phyloP scores from a whole-genome alignment of 2,329 filamentous ascomycete species.

The Penicillium sp. region DNA sequence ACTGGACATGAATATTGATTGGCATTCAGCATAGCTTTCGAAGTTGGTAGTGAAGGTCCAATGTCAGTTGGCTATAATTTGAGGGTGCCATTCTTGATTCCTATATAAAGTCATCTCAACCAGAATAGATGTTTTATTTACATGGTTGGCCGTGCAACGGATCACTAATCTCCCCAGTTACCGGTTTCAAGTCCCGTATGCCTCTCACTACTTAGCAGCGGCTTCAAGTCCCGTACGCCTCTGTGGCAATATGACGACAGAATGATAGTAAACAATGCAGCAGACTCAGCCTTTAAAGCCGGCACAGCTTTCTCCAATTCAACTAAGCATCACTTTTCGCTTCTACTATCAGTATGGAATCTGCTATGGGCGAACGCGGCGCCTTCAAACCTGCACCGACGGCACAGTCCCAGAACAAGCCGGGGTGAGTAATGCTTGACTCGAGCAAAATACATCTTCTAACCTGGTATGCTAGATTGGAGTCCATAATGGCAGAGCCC shows the following conservation, averaged over 20 bases:
- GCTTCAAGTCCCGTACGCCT: constrained; percentile 1
- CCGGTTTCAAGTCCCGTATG: constrained; percentile 3
- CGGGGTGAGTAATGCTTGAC: constrained; percentile 20
- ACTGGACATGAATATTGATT: neutral
- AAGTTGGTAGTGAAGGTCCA: neutral
- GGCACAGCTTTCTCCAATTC: neutral
- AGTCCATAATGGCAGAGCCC: constrained; percentile 25
- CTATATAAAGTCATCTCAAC: neutral
- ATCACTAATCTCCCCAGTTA: neutral
- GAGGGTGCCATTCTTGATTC: neutral
- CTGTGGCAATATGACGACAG: constrained; percentile 27
- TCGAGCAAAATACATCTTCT: neutral
- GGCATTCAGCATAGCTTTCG: neutral
- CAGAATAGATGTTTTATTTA: neutral
- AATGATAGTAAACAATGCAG: constrained; percentile 9
- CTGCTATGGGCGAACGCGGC: constrained; percentile 24
- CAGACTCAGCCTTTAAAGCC: neutral
- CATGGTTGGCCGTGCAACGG: neutral
- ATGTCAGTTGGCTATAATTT: neutral
- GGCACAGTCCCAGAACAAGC: constrained; percentile 27
- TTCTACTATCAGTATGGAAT: constrained; percentile 17
- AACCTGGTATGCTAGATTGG: constrained; percentile 1
- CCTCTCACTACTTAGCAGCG: neutral
- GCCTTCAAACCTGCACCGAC: constrained; percentile 22
- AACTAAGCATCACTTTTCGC: neutral